Evolutionary conservation across 2,329 filamentous ascomycete genomes (phyloP), one percentile per base, ranked within the genome.

Genomic region (Colletotrichum somersetense): DNA sequence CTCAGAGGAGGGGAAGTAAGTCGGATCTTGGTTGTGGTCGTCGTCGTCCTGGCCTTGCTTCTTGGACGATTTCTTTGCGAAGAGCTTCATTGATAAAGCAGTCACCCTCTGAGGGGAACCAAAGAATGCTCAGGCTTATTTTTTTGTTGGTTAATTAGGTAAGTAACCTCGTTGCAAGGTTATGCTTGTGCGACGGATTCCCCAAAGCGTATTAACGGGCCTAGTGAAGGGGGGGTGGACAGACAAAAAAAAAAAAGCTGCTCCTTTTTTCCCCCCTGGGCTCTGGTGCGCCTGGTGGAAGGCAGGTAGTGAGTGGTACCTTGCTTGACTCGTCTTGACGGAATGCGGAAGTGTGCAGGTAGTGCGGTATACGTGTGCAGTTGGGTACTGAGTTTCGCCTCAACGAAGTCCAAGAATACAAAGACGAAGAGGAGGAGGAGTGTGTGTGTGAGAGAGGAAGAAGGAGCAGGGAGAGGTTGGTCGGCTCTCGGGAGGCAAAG

Each of bases 1-100:
- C 75, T 84, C 82, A 69, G 80, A 78, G 64, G 78, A 77, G 62
- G 81, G 77, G 63, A 75, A 74, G 71, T 74, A 74, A 62, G 26
- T 68, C 50, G 69, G 40, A 38, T 76, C 72, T 69, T 80, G 78
- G 67, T 82, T 79, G 72, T 80, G 78, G 74, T 79, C 75, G 75
- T 81, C 78, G 75, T 84, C 82, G 78, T 79, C 78, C 71, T 78
- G 75, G 74, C 76, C 75, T 76, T 80, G 77, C 76, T 83, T 82
- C 76, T 81, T 80, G 78, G 81, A 79, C 75, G 83, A 80, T 80
- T 85, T 87, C 79, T 85, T 82, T 77, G 76, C 80, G 79, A 88
- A 87, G 84, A 87, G 84, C 84, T 87, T 87, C 86, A 88, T 87
- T 84, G 78, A 76, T 73, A 71, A 73, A 71, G 62, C 56, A 59